Evolutionary conservation across 768 basidiomycete species (phyloP), one percentile per base, ranked within the genome.

Genomic region (Russula compacta): DNA sequence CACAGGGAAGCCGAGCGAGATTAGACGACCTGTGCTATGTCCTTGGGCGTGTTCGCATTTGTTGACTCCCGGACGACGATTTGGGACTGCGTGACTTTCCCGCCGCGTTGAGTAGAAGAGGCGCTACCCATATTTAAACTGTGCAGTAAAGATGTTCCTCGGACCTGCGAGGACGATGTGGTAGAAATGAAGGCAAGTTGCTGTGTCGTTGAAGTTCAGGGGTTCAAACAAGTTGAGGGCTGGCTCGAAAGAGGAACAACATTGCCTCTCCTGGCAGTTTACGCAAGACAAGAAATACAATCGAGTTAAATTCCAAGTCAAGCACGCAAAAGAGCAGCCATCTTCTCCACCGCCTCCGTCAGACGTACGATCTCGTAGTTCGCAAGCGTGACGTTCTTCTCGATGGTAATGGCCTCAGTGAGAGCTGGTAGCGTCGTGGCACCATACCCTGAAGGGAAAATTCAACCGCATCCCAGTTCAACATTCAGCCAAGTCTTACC

Each of bases 361-460:
- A 92, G 73, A 52, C 87, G 79, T 11, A 71, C 70, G 11, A 80
- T 79, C 70, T 93, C 90, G 64, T 80, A 71, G 61, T 81, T 69
- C 1, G 85, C 85, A 64, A 85, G 70, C 0, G 81, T 83, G 12
- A 73, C 71, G 67, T 89, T 84, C 67, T 81, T 76, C 56, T 92
- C 89, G 42, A 83, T 77, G 24, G 81, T 78, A 66, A 94, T 79
- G 0, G 90, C 81, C 69, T 95, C 92, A 0, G 84, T 86, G 33
- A 94, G 74, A 15, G 79, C 89, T 1, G 91, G 92, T 62, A 94
- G 77, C 0, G 90, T 90, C 0, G 91, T 92, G 2, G 91, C 88
- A 6, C 90, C 90, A 67, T 91, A 90, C 5, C 88, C 87, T 89
- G 67, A 36, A 17, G 36, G 3, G 14, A 38, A 24, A 19, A 9